Evolutionary conservation across 2,329 filamentous ascomycete genomes (phyloP).

Genomic region (Tolypocladium endophyticum): DNA sequence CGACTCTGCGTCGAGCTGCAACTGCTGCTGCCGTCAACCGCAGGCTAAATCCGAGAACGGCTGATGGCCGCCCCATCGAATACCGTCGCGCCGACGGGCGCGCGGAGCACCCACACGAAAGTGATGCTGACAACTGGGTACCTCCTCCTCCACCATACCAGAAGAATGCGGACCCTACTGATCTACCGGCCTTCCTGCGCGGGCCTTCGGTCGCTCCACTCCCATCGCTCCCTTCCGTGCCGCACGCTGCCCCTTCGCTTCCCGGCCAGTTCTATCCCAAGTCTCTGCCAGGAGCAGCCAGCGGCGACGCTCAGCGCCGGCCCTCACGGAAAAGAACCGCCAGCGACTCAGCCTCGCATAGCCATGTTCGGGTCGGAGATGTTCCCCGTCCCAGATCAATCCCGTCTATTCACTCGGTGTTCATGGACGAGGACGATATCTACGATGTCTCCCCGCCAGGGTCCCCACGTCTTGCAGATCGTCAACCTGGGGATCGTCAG

Average conservation of each 20-base stretch:
- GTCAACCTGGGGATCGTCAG: neutral
- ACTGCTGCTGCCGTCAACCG: conserved; percentile 68
- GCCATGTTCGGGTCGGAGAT: conserved; percentile 13
- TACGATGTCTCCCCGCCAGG: conserved; percentile 37
- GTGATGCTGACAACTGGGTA: conserved; percentile 81
- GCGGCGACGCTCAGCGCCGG: conserved; percentile 5
- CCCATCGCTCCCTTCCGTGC: conserved; percentile 13
- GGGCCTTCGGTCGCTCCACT: conserved; percentile 31
- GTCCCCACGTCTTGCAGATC: conserved; percentile 20
- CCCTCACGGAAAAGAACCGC: conserved; percentile 21
- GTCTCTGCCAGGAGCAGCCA: neutral
- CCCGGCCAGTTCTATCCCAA: neutral
- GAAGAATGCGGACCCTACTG: conserved; percentile 51
- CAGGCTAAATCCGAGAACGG: conserved; percentile 49
- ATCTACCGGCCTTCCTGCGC: conserved; percentile 45
- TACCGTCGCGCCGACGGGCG: conserved; percentile 61
- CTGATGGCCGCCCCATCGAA: conserved; percentile 42
- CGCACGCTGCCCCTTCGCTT: conserved; percentile 8
- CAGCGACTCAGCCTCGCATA: conserved; percentile 23
- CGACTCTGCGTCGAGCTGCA: conserved; percentile 61
- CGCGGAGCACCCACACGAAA: conserved; percentile 70
- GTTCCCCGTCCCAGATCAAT: conserved; percentile 19
- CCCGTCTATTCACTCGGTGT: conserved; percentile 10
- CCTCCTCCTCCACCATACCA: conserved; percentile 76
- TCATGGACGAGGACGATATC: conserved; percentile 25